A percentile compares a stretch with the other conserved stretches of the same genome.
phyloP scores from a whole-genome alignment of 2,329 filamentous ascomycete species.

The Colletotrichum trifolii region DNA sequence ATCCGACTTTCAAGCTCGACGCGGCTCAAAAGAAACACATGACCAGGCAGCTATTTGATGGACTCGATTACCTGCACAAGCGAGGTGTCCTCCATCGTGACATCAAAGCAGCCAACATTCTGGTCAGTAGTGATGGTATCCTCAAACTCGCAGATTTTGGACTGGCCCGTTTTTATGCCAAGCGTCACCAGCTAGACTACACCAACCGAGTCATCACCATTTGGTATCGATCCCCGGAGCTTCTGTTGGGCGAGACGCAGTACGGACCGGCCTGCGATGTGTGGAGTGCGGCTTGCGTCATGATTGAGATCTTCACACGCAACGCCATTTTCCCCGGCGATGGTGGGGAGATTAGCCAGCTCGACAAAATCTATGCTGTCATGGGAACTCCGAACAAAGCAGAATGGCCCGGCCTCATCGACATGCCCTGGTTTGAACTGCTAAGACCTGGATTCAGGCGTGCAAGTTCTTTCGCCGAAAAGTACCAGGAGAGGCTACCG shows the following conservation, averaged over 20 bases:
- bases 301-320: constrained; percentile 95
- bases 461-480: constrained; percentile 81
- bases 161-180: constrained; percentile 94
- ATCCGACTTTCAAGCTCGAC: constrained; percentile 89
- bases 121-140: constrained; percentile 89
- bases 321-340: constrained; percentile 96
- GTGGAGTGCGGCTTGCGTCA: constrained; percentile 96
- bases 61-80: constrained; percentile 91
- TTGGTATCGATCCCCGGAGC: constrained; percentile 93
- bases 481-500: constrained; percentile 81
- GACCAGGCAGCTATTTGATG: constrained; percentile 91
- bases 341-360: constrained; percentile 92
- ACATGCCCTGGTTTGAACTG: constrained; percentile 97
- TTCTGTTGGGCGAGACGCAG: constrained; percentile 89
- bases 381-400: constrained; percentile 86
- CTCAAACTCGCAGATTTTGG: constrained; percentile 97
- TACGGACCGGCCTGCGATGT: constrained; percentile 93
- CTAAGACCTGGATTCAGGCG: constrained; percentile 81
- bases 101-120: constrained; percentile 97
- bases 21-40: constrained; percentile 91
- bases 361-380: constrained; percentile 95
- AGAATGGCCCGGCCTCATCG: constrained; percentile 90
- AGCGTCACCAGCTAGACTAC: constrained; percentile 91
- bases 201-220: constrained; percentile 99
- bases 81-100: constrained; percentile 96